Base-by-base conservation (phyloP, 495 filamentous ascomycete genomes). In the Evernia prunastri region DNA sequence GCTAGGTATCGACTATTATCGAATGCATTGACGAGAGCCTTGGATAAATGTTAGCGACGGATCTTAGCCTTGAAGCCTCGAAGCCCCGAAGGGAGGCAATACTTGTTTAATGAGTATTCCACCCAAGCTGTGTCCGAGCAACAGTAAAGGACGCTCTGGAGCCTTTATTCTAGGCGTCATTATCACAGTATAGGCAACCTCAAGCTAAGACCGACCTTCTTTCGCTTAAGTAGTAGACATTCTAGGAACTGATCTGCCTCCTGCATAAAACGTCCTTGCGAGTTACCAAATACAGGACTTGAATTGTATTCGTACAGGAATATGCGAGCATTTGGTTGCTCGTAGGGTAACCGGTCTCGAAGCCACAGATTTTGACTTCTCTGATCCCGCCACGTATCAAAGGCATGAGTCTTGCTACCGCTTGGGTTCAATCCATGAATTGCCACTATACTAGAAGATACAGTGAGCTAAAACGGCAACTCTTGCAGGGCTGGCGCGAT, bases 221-320 rank as follows among this genome's bases (percentile, higher is more conserved):
- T 51, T n/a, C 62, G 36, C 35, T 51, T 35, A 1, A 58, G 62
- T 23, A 25, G 17, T n/a, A 64, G 23, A 17, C 56, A 17, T 20
- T 64, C 62, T 36, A 64, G n/a, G 0, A 64, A 59, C 1, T 20
- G 4, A n/a, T 64, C 37, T 23, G 62, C 62, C 40, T 59, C 45
- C 6, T 64, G 27, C 9, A 59, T 36, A 18, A 64, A 64, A 13
- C 54, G 56, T 27, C 20, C 15, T 13, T 64, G 18, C 1, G 56
- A 49, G 15, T 1, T 40, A 1, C 56, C 62, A 59, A 37, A 64
- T 8, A 59, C 62, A 15, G 45, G 23, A 7, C 43, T 64, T 7
- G 62, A 64, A 36, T 59, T 64, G 56, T 64, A 59, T 3, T 59
- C 29, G 56, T 64, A 64, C 3, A 64, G 62, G 40, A 64, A 36